These are phyloP conservation scores for Botrytis elliptica DNA, from an alignment of 2,329 filamentous ascomycete species.

Conservation along the genomic window DNA sequence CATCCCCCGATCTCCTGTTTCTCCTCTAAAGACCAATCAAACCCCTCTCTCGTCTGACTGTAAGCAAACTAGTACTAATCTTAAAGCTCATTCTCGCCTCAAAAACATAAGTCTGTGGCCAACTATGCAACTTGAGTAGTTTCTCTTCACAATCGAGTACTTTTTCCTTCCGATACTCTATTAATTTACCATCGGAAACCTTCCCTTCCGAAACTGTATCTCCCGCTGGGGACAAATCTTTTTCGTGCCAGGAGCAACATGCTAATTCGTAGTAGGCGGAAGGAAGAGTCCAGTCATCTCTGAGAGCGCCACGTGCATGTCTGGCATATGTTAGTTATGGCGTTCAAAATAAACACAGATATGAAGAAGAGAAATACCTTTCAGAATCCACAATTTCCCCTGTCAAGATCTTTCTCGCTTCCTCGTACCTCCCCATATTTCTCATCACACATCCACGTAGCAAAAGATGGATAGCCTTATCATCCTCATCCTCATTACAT, in stretches of 20 bases:
- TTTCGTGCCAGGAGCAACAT: slow-evolving; percentile 75
- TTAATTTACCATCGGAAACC: slow-evolving; percentile 63
- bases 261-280: slow-evolving; percentile 85
- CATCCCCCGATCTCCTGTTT: not conserved
- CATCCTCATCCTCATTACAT: slow-evolving; percentile 55
- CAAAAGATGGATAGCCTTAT: slow-evolving; percentile 64
- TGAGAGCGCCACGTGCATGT: slow-evolving; percentile 53
- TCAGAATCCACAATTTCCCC: slow-evolving; percentile 64
- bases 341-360: not conserved
- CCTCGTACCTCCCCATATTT: slow-evolving; percentile 58
- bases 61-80: slow-evolving; percentile 33
- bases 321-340: slow-evolving; percentile 40
- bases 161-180: slow-evolving; percentile 53
- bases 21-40: slow-evolving; percentile 26
- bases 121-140: slow-evolving; percentile 65
- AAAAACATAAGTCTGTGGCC: slow-evolving; percentile 71
- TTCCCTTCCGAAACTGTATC: slow-evolving; percentile 48
- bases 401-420: slow-evolving; percentile 65
- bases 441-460: slow-evolving; percentile 65
- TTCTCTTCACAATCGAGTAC: slow-evolving; percentile 61
- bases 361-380: slow-evolving; percentile 45
- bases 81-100: slow-evolving; percentile 75
- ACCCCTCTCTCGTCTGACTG: slow-evolving; percentile 33
- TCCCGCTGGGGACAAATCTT: slow-evolving; percentile 35
- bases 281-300: slow-evolving; percentile 70